Evolutionary conservation across 306 rosid genomes (phyloP).

Genomic region (Bauhinia variegata): DNA sequence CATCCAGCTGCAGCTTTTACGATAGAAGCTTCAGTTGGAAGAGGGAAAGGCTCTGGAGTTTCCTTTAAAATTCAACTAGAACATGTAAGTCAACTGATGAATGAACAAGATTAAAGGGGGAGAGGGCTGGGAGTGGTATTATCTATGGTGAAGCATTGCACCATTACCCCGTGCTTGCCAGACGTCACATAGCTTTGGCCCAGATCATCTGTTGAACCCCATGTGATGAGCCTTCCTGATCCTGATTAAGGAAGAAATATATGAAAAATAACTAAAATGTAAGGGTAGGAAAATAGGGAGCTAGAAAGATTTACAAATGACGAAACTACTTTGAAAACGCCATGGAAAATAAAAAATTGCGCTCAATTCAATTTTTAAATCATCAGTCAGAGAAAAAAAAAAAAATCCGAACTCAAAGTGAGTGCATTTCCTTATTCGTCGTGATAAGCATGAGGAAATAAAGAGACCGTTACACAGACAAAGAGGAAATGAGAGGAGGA

Average conservation of each 20-base stretch:
- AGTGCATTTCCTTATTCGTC: conserved; percentile 9
- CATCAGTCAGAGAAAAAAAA: background rate
- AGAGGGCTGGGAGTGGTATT: background rate
- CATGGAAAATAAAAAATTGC: background rate
- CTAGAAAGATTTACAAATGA: conserved; percentile 7
- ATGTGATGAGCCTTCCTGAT: conserved; percentile 85
- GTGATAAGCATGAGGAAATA: background rate
- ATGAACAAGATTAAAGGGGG: background rate
- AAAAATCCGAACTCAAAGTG: background rate
- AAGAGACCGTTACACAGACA: background rate
- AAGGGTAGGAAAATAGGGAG: background rate
- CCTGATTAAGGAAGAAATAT: conserved; percentile 50
- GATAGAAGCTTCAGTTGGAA: conserved; percentile 68
- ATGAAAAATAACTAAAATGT: background rate
- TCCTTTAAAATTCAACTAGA: conserved; percentile 61
- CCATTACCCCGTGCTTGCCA: conserved; percentile 98
- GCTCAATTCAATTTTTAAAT: background rate
- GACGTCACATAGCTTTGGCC: conserved; percentile 97
- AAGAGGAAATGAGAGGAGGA: background rate
- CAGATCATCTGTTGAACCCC: conserved; percentile 97
- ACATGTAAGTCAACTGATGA: conserved; percentile 37
- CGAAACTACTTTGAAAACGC: background rate
- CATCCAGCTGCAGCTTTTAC: conserved; percentile 86
- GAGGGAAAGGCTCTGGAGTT: conserved; percentile 92
- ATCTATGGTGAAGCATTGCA: conserved; percentile 12